phyloP scores from a whole-genome alignment of 352 stramenopile species.

The Phytophthora aleatoria region DNA sequence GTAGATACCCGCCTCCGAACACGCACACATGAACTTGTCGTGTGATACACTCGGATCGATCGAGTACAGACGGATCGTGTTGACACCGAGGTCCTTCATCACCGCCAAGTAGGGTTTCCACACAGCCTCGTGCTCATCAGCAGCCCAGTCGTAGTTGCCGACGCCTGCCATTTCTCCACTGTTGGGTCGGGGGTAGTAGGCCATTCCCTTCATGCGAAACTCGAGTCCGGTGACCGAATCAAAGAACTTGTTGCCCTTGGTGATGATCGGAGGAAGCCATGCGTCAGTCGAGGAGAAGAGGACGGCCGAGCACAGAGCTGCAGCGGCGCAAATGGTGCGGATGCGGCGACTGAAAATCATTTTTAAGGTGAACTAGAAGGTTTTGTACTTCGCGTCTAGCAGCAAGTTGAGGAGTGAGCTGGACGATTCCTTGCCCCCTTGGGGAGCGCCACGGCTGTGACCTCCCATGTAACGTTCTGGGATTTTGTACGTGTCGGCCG shows the following conservation, averaged over 20 bases:
- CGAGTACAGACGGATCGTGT: slow-evolving; percentile 75
- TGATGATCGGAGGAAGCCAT: slow-evolving; percentile 56
- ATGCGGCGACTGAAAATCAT: slow-evolving; percentile 27
- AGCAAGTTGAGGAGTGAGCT: slow-evolving; percentile 25
- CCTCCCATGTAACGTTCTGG: slow-evolving; percentile 30
- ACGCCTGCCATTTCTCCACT: slow-evolving; percentile 51
- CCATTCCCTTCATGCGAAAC: slow-evolving; percentile 77
- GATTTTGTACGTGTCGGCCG: slow-evolving; percentile 18
- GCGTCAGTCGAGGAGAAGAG: slow-evolving; percentile 23
- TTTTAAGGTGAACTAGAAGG: background rate
- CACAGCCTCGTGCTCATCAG: slow-evolving; percentile 61
- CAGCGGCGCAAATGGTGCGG: slow-evolving; percentile 21
- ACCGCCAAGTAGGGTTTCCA: slow-evolving; percentile 61
- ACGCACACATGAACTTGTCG: slow-evolving; percentile 87
- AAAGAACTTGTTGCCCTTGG: slow-evolving; percentile 90
- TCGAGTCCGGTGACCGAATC: slow-evolving; percentile 65
- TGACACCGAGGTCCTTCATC: slow-evolving; percentile 67
- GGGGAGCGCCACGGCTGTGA: background rate
- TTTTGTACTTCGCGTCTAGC: slow-evolving; percentile 15
- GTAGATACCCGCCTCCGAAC: slow-evolving; percentile 73
- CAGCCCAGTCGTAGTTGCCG: slow-evolving; percentile 70
- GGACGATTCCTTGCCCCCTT: background rate
- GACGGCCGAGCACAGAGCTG: slow-evolving; percentile 11
- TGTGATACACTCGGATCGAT: slow-evolving; percentile 65
- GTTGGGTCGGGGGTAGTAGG: slow-evolving; percentile 80